Conservation (phyloP, 2,329 filamentous ascomycete genomes). For the Magnaporthiopsis incrustans region DNA sequence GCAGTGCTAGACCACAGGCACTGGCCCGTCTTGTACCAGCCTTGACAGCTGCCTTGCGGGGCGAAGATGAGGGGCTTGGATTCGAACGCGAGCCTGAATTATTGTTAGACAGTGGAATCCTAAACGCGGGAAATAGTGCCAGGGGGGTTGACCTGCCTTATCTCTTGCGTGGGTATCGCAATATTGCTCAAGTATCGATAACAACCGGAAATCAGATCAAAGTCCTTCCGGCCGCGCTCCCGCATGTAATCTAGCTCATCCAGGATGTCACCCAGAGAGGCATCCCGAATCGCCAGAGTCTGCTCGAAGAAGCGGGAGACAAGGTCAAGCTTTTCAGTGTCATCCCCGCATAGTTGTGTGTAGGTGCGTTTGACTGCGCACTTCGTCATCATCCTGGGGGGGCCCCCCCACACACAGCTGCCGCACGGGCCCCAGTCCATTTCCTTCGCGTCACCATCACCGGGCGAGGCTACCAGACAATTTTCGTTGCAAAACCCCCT, state of each 20-base stretch:
- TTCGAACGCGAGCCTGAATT: not conserved
- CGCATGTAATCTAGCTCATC: slow-evolving; percentile 4
- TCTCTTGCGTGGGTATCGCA: not conserved
- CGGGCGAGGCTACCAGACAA: not conserved
- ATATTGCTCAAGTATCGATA: not conserved
- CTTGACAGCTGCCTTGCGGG: not conserved
- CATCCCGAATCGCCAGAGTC: slow-evolving; percentile 8
- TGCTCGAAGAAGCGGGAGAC: slow-evolving; percentile 9
- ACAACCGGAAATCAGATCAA: not conserved
- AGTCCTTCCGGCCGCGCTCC: not conserved
- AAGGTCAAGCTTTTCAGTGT: not conserved
- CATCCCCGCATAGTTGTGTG: not conserved
- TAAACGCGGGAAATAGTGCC: too few relatives aligned
- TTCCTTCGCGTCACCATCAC: too few relatives aligned
- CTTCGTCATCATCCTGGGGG: slow-evolving; percentile 7
- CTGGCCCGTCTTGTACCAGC: slow-evolving; percentile 1
- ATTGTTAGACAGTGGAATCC: not conserved
- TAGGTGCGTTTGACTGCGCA: slow-evolving; percentile 7
- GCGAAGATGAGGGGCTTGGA: not conserved
- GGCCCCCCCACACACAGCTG: slow-evolving; percentile 11
- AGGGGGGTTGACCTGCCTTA: slow-evolving; percentile 3
- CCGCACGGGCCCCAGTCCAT: too few relatives aligned
- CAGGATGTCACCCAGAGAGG: not conserved
- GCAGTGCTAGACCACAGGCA: slow-evolving; percentile 11
- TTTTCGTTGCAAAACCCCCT: not conserved